A percentile compares a stretch with the other conserved stretches of the same genome.
These are phyloP conservation scores for Camelina laxa DNA, from an alignment of 345 rosid species.

Conservation along the genomic window DNA sequence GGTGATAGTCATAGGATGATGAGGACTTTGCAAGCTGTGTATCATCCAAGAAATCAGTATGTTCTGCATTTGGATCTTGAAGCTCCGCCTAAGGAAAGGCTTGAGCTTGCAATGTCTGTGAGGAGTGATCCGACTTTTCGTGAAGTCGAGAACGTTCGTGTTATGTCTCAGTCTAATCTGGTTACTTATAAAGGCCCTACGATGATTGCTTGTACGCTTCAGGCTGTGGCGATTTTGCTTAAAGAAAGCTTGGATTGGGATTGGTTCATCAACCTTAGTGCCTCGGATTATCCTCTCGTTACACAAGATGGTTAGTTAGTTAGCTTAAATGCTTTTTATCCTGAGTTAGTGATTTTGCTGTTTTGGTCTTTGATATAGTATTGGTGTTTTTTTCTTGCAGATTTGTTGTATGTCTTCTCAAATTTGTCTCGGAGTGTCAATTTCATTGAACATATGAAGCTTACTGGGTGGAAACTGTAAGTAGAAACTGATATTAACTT, in stretches of 20 bases:
- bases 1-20: constrained; percentile 78
- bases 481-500: constrained; percentile 29
- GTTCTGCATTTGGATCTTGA: constrained; percentile 80
- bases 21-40: constrained; percentile 75
- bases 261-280: constrained; percentile 93
- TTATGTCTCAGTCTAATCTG: constrained; percentile 69
- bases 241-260: constrained; percentile 88
- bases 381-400: constrained; percentile 46
- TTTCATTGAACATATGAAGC: constrained; percentile 86
- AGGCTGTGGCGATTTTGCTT: constrained; percentile 79
- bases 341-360: constrained; percentile 15
- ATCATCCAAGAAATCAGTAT: constrained; percentile 91
- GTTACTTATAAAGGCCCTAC: constrained; percentile 94
- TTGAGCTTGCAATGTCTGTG: constrained; percentile 69
- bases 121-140: constrained; percentile 55
- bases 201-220: constrained; percentile 91
- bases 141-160: constrained; percentile 74
- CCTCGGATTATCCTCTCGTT: constrained; percentile 87
- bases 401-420: constrained; percentile 66
- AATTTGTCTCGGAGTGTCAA: constrained; percentile 64
- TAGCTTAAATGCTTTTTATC: background rate
- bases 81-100: constrained; percentile 72
- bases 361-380: constrained; percentile 7
- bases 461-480: constrained; percentile 92
- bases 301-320: constrained; percentile 81